Conservation (phyloP, 768 basidiomycete species). For the Serendipita sp. region DNA sequence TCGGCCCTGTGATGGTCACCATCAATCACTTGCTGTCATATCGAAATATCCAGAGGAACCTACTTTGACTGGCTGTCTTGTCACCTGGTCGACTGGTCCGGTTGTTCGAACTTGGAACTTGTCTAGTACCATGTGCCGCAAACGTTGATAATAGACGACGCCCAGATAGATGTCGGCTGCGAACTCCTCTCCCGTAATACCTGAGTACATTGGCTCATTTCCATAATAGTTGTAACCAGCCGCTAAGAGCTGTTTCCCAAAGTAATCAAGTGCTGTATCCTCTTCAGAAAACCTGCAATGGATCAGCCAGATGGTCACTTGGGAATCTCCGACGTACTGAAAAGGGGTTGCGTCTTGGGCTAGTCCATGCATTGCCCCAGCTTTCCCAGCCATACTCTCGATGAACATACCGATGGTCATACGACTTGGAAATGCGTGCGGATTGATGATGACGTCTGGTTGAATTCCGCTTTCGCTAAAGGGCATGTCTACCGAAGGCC, state of each 20-base stretch:
- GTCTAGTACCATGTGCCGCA: conserved; percentile 98
- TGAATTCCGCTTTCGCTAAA: conserved; percentile 98
- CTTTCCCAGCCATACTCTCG: conserved; percentile 98
- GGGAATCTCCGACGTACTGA: conserved; percentile 40
- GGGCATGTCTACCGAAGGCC: conserved; percentile 97
- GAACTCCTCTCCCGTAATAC: conserved; percentile 97
- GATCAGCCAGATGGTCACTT: conserved; percentile 12
- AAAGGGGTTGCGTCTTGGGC: conserved; percentile 99
- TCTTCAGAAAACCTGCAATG: conserved; percentile 72
- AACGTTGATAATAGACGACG: conserved; percentile 94
- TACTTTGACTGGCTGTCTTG: conserved; percentile 94
- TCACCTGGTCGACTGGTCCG: conserved; percentile 90
- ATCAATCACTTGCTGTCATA: neutral
- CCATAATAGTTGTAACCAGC: conserved; percentile 98
- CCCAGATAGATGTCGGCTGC: conserved; percentile 97
- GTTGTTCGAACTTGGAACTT: conserved; percentile 99
- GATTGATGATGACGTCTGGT: conserved; percentile 98
- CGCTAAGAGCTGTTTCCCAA: conserved; percentile 83
- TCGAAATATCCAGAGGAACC: conserved; percentile 15
- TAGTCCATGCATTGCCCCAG: conserved; percentile 94
- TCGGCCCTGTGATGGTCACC: conserved; percentile 46
- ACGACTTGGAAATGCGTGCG: conserved; percentile 96
- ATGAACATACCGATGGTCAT: conserved; percentile 99
- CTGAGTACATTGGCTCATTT: conserved; percentile 99
- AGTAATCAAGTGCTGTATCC: conserved; percentile 95